A percentile compares a stretch with the other conserved stretches of the same genome.
Evolutionary conservation across 2,329 filamentous ascomycete genomes (phyloP).

Genomic region (Lachnellula cervina): DNA sequence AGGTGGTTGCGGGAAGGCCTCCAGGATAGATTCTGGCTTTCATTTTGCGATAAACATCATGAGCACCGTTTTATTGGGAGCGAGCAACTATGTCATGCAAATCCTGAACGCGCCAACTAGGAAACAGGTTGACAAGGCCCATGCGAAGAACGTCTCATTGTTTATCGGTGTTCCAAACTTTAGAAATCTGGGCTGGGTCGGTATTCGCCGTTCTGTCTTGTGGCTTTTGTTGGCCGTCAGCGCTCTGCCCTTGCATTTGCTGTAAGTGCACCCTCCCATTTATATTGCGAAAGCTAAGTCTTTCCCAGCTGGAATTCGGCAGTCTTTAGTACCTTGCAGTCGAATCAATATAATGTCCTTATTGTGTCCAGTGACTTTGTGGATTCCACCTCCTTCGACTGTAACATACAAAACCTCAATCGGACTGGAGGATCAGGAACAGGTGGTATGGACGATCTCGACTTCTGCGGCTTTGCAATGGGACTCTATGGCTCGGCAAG

Average conservation of each 20-base stretch:
- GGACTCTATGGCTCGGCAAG: background rate
- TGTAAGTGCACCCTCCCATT: conserved; percentile 9
- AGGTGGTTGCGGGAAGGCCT: background rate
- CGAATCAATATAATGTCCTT: background rate
- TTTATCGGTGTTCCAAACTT: conserved; percentile 30
- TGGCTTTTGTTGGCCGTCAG: conserved; percentile 23
- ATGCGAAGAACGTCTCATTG: conserved; percentile 28
- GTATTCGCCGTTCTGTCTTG: conserved; percentile 9
- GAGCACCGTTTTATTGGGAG: conserved; percentile 30
- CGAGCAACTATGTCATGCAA: conserved; percentile 36
- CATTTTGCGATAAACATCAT: conserved; percentile 32
- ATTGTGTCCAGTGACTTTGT: background rate
- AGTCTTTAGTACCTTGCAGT: background rate
- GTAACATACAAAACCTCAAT: background rate
- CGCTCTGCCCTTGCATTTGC: conserved; percentile 25
- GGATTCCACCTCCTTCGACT: background rate
- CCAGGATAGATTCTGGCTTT: background rate
- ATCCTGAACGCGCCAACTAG: conserved; percentile 30
- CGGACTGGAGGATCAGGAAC: background rate
- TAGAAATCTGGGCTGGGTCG: conserved; percentile 24
- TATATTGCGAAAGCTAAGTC: background rate
- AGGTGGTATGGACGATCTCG: background rate
- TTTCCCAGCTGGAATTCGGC: background rate
- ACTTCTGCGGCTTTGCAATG: background rate
- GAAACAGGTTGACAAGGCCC: conserved; percentile 30